Base-by-base conservation (phyloP, 495 filamentous ascomycete species). In the Neohortaea acidophila region DNA sequence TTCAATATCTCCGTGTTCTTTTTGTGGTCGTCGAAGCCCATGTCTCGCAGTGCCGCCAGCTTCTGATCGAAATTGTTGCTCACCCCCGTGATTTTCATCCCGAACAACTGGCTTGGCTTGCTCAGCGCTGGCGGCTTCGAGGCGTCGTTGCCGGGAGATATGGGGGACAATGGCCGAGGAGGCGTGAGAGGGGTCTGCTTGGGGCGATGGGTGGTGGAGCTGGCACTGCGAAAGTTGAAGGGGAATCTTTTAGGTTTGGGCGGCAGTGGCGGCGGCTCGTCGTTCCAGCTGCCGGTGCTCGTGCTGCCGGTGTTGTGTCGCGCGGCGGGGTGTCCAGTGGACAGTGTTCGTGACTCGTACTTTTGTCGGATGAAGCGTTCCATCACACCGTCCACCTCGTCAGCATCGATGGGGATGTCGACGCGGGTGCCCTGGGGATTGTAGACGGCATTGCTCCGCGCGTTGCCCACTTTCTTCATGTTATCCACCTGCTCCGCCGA, bases 401-500 rank as follows among this genome's bases (percentile, higher is more conserved):
- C 91, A 26, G 73, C 70, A 56, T 92, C 89, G 43, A 89, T 66
- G 0, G 91, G 87, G 14, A 92, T 72, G 4, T 81, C 68, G 2
- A 87, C 77, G 45, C 77, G 81, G 42, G 75, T 69, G 54, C 82
- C 80, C 40, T 77, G 69, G 17, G 91, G 81, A 52, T 97, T 97
- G 62, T 77, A 93, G 36, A 70, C 70, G 56, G 77, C 75, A 64
- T 96, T 97, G 39, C 82, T 86, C 28, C 74, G 66, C 4, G 61
- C 59, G 57, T 97, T 97, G 49, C 89, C 89, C 44, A 82, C 77
- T 43, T 77, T 74, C 60, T 79, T 85, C 87, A 97, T 96, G 51
- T 69, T 84, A 84, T 97, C 89, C 38, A 97, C 84, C 60, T 97
- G 91, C 23, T 94, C 89, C 54, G 74, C 77, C 29, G 81, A 72